Percentiles rank a stretch among this genome's conserved stretches.
Evolutionary conservation across 139 green algal genomes (phyloP).

Genomic region (Astrephomene gubernaculifera): DNA sequence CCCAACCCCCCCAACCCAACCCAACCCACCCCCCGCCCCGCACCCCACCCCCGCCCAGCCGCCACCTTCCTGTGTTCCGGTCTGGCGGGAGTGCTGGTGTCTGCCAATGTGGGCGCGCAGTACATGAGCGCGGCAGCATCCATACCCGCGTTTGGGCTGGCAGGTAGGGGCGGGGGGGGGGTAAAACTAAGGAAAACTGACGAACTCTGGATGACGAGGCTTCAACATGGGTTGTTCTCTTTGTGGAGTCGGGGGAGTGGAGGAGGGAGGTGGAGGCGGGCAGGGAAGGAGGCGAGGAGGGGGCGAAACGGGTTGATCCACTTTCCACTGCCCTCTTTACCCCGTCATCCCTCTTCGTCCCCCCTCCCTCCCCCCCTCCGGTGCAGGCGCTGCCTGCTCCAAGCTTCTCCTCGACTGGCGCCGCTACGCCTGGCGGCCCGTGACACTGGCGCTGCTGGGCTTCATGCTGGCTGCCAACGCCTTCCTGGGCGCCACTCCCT

Average conservation of each 20-base stretch:
- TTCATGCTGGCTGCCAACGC: slow-evolving; percentile 31
- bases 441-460: background rate
- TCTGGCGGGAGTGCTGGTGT: slow-evolving; percentile 12
- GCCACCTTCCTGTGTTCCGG: slow-evolving; percentile 5
- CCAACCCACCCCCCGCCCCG: background rate
- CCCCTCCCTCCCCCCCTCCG: background rate
- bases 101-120: slow-evolving; percentile 25
- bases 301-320: no score
- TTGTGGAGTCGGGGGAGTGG: no score
- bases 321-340: no score
- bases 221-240: no score
- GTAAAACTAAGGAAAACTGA: background rate
- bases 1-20: background rate
- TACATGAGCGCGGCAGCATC: background rate
- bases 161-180: background rate
- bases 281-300: no score
- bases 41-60: background rate
- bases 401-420: slow-evolving; percentile 26
- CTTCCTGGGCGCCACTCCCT: slow-evolving; percentile 47
- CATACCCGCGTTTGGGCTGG: slow-evolving; percentile 37
- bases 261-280: no score
- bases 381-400: background rate
- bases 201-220: no score
- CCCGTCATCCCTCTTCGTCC: no score
- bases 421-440: background rate